These are phyloP conservation scores for Lathyrus tuberosus DNA, from an alignment of 306 rosid species.

Conservation along the genomic window DNA sequence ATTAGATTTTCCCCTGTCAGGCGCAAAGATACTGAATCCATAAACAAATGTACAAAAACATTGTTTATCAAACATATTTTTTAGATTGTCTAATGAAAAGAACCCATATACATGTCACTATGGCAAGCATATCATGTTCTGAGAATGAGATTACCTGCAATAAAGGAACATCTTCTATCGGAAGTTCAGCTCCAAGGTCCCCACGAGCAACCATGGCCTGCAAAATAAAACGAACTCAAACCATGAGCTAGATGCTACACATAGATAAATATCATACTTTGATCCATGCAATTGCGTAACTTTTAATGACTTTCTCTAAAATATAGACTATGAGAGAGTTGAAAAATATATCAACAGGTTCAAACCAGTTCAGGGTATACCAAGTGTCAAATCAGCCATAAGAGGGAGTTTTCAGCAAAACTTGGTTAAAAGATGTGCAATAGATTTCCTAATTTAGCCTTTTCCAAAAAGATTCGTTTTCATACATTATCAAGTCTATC, in stretches of 20 bases:
- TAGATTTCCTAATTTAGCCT: conserved; percentile 9
- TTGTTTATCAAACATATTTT: conserved; percentile 24
- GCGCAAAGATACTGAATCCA: not conserved
- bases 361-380: conserved; percentile 24
- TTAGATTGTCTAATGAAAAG: conserved; percentile 31
- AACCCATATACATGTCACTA: conserved; percentile 9
- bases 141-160: conserved; percentile 67
- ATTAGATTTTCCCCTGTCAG: conserved; percentile 22
- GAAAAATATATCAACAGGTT: conserved; percentile 24
- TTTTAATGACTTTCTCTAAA: conserved; percentile 18
- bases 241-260: conserved; percentile 26
- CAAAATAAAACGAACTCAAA: conserved; percentile 37
- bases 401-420: conserved; percentile 10
- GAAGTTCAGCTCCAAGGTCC: conserved; percentile 99
- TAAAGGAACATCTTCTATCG: conserved; percentile 94
- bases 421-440: conserved; percentile 11
- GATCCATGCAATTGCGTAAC: conserved; percentile 13
- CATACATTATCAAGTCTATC: conserved; percentile 6
- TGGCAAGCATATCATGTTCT: conserved; percentile 22
- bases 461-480: conserved; percentile 28
- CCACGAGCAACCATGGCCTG: conserved; percentile 99
- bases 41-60: conserved; percentile 22
- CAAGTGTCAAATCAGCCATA: conserved; percentile 19
- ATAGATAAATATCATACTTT: conserved; percentile 26
- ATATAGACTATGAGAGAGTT: conserved; percentile 8